Evolutionary conservation across 345 rosid genomes (phyloP).

Genomic region (Gossypium longicalyx): DNA sequence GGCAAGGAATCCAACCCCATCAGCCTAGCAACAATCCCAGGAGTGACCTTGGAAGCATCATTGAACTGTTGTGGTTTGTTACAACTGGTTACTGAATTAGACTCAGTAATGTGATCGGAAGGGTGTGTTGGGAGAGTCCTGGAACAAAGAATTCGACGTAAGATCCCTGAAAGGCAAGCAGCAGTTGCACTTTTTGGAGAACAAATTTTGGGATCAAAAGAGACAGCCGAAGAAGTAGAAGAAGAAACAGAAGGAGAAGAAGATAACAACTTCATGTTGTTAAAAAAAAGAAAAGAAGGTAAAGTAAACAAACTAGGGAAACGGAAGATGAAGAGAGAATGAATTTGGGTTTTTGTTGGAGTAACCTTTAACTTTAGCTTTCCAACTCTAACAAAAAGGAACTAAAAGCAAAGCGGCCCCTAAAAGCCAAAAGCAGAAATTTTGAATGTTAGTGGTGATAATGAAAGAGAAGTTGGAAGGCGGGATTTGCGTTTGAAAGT

Average conservation of each 20-base stretch:
- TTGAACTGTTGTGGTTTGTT: slow-evolving; percentile 15
- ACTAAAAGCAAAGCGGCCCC: background rate
- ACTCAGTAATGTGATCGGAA: slow-evolving; percentile 39
- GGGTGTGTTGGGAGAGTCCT: slow-evolving; percentile 53
- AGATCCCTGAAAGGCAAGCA: slow-evolving; percentile 44
- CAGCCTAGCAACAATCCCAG: slow-evolving; percentile 70
- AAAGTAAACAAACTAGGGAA: background rate
- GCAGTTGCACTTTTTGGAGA: slow-evolving; percentile 32
- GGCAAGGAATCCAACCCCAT: slow-evolving; percentile 70
- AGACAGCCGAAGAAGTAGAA: slow-evolving; percentile 20
- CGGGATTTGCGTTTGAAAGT: slow-evolving; percentile 65
- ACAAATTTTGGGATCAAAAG: slow-evolving; percentile 31
- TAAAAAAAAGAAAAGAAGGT: background rate
- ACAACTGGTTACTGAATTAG: slow-evolving; percentile 19
- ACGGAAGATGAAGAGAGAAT: background rate
- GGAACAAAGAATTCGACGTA: slow-evolving; percentile 57
- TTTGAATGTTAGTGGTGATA: slow-evolving; percentile 17
- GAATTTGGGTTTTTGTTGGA: slow-evolving; percentile 5
- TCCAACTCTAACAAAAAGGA: slow-evolving; percentile 17
- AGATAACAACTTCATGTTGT: slow-evolving; percentile 37
- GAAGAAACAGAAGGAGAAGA: slow-evolving; percentile 38
- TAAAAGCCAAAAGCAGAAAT: slow-evolving; percentile 2
- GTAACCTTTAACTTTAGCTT: background rate
- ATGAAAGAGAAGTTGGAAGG: slow-evolving; percentile 19
- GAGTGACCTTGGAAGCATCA: slow-evolving; percentile 16